phyloP scores from a whole-genome alignment of 768 basidiomycete species.

The Rubroboletus pulcherrimus region DNA sequence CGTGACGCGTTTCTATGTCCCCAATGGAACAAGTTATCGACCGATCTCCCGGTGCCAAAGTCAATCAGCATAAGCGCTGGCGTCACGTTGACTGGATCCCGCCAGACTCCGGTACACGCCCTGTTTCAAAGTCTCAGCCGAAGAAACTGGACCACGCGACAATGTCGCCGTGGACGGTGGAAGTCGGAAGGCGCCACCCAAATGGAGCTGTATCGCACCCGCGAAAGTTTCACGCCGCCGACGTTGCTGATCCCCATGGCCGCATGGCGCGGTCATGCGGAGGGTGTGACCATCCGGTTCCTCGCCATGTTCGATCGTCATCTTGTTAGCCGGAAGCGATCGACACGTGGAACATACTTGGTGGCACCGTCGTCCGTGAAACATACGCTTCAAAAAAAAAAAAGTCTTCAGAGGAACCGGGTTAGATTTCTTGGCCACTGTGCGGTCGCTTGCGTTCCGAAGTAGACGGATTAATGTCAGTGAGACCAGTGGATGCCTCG shows the following conservation, averaged over 20 bases:
- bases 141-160: slow-evolving; percentile 18
- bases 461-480: background rate
- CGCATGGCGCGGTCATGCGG: background rate
- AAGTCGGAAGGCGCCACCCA: slow-evolving; percentile 3
- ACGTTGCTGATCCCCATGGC: background rate
- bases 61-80: slow-evolving; percentile 23
- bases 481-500: background rate
- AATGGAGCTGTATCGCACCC: slow-evolving; percentile 14
- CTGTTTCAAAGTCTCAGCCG: slow-evolving; percentile 22
- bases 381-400: slow-evolving; percentile 1
- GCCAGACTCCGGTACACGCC: slow-evolving; percentile 8
- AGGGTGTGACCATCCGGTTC: background rate
- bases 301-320: background rate
- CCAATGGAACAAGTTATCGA: background rate
- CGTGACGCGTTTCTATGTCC: slow-evolving; percentile 22
- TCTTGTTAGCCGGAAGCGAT: background rate
- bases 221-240: slow-evolving; percentile 21
- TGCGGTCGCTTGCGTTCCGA: background rate
- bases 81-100: slow-evolving; percentile 15
- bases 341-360: slow-evolving; percentile 17
- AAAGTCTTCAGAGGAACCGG: background rate
- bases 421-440: background rate
- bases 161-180: slow-evolving; percentile 1
- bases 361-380: slow-evolving; percentile 6
- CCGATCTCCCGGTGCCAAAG: slow-evolving; percentile 19